These are phyloP conservation scores for Malus sylvestris DNA, from an alignment of 306 rosid genomes.

Conservation along the genomic window DNA sequence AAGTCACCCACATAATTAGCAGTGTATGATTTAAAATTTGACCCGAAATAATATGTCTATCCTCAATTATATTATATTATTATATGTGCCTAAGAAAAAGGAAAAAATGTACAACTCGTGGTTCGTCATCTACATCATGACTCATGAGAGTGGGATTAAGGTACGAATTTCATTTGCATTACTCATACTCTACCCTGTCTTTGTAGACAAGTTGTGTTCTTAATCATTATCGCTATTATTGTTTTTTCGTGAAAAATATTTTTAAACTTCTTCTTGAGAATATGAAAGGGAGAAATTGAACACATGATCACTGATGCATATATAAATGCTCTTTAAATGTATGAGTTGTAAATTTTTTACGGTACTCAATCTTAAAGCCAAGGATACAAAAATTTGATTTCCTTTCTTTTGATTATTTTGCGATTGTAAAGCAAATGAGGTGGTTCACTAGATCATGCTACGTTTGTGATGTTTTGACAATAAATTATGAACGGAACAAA, in stretches of 20 bases:
- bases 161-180: neutral
- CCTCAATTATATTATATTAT: neutral
- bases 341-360: neutral
- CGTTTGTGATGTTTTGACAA: too few species aligned
- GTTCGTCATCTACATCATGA: neutral
- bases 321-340: neutral
- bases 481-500: neutral
- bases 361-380: too few species aligned
- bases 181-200: neutral
- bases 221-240: neutral
- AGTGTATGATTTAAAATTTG: conserved; percentile 1
- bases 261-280: neutral
- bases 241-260: neutral
- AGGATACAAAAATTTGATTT: neutral
- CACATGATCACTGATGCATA: too few species aligned
- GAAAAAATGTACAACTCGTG: neutral
- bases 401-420: neutral
- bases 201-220: neutral
- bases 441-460: neutral
- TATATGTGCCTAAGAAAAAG: neutral
- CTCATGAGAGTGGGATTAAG: neutral
- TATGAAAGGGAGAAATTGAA: too few species aligned
- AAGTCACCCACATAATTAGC: neutral
- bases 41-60: neutral
- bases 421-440: neutral